Percentiles rank a stretch among this genome's conserved stretches.
phyloP scores from a whole-genome alignment of 148 eudicot species.

The Heliosperma pusillum region DNA sequence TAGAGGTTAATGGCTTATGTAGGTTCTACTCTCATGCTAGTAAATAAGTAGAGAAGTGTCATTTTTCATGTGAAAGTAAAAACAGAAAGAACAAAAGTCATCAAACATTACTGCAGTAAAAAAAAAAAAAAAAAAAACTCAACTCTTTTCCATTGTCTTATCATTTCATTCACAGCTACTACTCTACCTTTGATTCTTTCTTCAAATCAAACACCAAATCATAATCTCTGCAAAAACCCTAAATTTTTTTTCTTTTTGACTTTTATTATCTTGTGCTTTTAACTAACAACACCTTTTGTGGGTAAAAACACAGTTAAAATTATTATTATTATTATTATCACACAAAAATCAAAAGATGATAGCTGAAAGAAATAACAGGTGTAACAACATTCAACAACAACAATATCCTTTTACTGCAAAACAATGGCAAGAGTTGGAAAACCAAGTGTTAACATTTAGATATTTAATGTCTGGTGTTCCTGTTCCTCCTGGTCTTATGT shows the following conservation, averaged over 20 bases:
- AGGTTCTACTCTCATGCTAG: no score
- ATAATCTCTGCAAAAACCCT: slow-evolving; percentile 14
- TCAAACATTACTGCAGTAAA: not conserved
- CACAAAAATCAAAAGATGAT: not conserved
- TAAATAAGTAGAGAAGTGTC: no score
- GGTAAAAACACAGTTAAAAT: not conserved
- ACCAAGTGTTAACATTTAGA: slow-evolving; percentile 36
- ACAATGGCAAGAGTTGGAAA: slow-evolving; percentile 44
- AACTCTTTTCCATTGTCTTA: not conserved
- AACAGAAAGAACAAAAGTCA: slow-evolving; percentile 7
- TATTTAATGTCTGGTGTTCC: slow-evolving; percentile 38
- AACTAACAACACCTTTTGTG: not conserved
- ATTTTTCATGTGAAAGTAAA: not conserved
- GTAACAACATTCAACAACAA: not conserved
- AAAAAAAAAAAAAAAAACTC: no score
- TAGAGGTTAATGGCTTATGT: not conserved
- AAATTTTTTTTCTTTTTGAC: not conserved
- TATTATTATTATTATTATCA: no score
- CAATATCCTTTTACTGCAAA: slow-evolving; percentile 30
- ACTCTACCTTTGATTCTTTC: not conserved
- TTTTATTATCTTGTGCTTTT: not conserved
- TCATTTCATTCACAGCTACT: slow-evolving; percentile 12
- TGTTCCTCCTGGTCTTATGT: slow-evolving; percentile 39
- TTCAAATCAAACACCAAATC: not conserved
- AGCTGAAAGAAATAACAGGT: slow-evolving; percentile 15